phyloP scores from a whole-genome alignment of 768 basidiomycete species.

The Tephrocybe sp. region DNA sequence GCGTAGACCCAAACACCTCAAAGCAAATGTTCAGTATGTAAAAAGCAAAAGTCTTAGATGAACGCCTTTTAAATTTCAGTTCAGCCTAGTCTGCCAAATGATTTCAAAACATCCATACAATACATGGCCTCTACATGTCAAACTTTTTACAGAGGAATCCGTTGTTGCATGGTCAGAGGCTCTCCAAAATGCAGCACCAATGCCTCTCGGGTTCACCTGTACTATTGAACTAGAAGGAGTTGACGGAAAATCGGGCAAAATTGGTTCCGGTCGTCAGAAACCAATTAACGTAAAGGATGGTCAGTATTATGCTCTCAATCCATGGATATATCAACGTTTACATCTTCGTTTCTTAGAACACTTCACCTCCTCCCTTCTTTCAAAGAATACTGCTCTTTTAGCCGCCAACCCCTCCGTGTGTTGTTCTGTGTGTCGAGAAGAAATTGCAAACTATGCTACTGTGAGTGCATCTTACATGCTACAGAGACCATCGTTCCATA shows the following conservation, averaged over 20 bases:
- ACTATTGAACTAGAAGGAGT: conserved; percentile 64
- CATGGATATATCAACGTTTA: conserved; percentile 4
- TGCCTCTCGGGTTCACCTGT: conserved; percentile 53
- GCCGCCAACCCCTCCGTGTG: conserved; percentile 28
- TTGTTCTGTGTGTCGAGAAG: conserved; percentile 49
- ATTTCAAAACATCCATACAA: conserved; percentile 64
- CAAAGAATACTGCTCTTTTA: conserved; percentile 45
- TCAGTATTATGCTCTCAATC: conserved; percentile 22
- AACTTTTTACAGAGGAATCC: conserved; percentile 68
- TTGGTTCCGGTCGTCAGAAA: conserved; percentile 51
- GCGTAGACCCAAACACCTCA: conserved; percentile 34
- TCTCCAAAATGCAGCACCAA: conserved; percentile 22
- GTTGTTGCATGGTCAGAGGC: conserved; percentile 49
- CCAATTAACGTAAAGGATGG: conserved; percentile 61
- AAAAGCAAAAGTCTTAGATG: background rate
- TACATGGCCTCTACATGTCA: conserved; percentile 72
- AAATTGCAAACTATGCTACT: conserved; percentile 36
- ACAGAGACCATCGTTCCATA: conserved; percentile 2
- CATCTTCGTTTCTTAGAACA: conserved; percentile 29
- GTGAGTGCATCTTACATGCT: conserved; percentile 29
- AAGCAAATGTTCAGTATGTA: conserved; percentile 46
- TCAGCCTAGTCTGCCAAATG: conserved; percentile 62
- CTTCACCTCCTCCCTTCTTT: conserved; percentile 47
- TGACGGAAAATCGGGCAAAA: conserved; percentile 56
- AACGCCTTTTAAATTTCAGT: background rate